Evolutionary conservation across 129 eudicot species (phyloP), one percentile per base, ranked within the genome.

Genomic region (Pseudognaphalium luteoalbum): DNA sequence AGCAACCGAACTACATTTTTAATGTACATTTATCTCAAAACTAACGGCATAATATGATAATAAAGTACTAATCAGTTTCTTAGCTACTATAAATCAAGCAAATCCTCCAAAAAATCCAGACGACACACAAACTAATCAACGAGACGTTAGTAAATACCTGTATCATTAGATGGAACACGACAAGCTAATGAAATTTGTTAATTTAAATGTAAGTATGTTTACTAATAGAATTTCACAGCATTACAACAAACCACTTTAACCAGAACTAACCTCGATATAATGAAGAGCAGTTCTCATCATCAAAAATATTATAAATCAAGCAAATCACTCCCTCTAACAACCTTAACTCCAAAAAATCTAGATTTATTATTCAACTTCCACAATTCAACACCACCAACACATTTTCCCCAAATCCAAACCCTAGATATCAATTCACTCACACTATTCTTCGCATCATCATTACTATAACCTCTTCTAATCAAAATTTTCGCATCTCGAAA

Each of bases 301-400:
- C 51, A 41, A 35, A n/a, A n/a, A 3, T n/a, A n/a, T 59, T 63
- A 41, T 9, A 72, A 37, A 21, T 70, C 85, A 67, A 86, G 51
- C 64, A 92, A 61, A 71, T 92, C 91, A 60, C 87, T 75, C 59
- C 96, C 96, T 79, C 84, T 86, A 39, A 80, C 67, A 75, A 50
- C 68, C n/a, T 71, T 56, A 66, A 68, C 62, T 59, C 80, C 93
- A 63, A 44, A 10, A 44, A 44, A 56, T 42, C 71, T 19, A 1
- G 71, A 16, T 57, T 41, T 78, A 72, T 66, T 19, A 17, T 63
- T 73, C 17, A 44, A 52, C 34, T 66, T 79, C 59, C 80, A 74
- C 44, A 88, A 41, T 51, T 76, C 86, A 64, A 73, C 6, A 70
- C 86, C 82, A 58, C 88, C 83, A 42, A 47, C 50, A 5, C 75